phyloP scores from a whole-genome alignment of 73 alveolate species.

The Paramecium tetraurelia region DNA sequence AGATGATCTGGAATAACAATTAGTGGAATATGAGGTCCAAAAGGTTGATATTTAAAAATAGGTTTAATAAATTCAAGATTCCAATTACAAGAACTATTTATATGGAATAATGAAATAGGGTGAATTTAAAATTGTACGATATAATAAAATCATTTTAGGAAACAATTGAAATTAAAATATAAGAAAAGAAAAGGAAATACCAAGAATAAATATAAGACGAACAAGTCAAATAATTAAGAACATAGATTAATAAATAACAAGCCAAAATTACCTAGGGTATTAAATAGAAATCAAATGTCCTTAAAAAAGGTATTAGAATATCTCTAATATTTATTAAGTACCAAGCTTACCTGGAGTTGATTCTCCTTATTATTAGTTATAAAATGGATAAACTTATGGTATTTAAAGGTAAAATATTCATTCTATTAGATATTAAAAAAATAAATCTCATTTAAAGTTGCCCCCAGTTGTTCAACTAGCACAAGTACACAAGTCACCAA shows the following conservation, averaged over 20 bases:
- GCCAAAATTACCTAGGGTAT: neutral
- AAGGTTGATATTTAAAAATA: neutral
- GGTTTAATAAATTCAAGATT: neutral
- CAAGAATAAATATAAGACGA: neutral
- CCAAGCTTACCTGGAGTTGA: constrained; percentile 27
- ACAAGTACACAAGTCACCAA: neutral
- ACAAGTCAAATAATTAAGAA: neutral
- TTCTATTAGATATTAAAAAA: neutral
- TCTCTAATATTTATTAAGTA: neutral
- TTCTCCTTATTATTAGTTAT: neutral
- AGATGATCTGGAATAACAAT: neutral
- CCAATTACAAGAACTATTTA: neutral
- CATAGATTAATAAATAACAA: neutral
- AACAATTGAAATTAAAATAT: neutral
- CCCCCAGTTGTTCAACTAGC: neutral
- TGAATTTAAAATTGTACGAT: neutral
- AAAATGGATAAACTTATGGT: neutral
- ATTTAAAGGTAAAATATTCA: neutral
- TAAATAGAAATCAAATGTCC: neutral
- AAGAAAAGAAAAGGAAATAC: neutral
- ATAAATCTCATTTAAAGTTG: neutral
- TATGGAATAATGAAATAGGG: neutral
- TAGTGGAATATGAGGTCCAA: neutral
- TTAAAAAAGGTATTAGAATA: neutral
- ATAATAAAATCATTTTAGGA: neutral